phyloP scores from a whole-genome alignment of 1,284 basidiomycete genomes.

The Leccinum variabile region DNA sequence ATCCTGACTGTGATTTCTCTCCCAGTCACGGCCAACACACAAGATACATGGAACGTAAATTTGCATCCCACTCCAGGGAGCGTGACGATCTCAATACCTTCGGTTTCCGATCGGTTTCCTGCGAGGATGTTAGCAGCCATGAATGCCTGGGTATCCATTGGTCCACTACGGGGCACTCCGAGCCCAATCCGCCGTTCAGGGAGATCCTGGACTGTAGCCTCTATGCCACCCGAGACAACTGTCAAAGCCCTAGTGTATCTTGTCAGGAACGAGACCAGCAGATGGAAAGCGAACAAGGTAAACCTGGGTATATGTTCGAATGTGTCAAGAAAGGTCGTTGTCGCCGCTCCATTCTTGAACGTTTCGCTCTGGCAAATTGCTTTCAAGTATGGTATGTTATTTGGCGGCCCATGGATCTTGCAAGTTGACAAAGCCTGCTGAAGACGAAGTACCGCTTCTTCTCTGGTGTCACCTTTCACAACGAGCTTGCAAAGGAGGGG shows the following conservation, averaged over 20 bases:
- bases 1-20: slow-evolving; percentile 46
- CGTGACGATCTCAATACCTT: slow-evolving; percentile 58
- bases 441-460: slow-evolving; percentile 44
- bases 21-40: slow-evolving; percentile 61
- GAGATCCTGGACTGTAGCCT: slow-evolving; percentile 64
- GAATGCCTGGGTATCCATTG: slow-evolving; percentile 65
- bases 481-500: slow-evolving; percentile 58
- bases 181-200: slow-evolving; percentile 57
- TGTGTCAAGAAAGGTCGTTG: slow-evolving; percentile 55
- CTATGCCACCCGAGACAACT: slow-evolving; percentile 57
- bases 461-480: slow-evolving; percentile 43
- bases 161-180: slow-evolving; percentile 68
- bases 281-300: background rate
- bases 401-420: slow-evolving; percentile 51
- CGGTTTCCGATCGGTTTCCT: slow-evolving; percentile 53
- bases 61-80: slow-evolving; percentile 40
- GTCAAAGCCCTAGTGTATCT: slow-evolving; percentile 48
- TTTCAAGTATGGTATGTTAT: slow-evolving; percentile 55
- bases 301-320: slow-evolving; percentile 47
- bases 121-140: slow-evolving; percentile 60
- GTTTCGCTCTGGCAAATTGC: slow-evolving; percentile 42
- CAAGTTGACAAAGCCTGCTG: slow-evolving; percentile 37
- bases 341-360: slow-evolving; percentile 51
- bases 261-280: slow-evolving; percentile 1
- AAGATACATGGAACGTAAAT: slow-evolving; percentile 47